These are phyloP conservation scores for Xylaria palmicola DNA, from an alignment of 495 filamentous ascomycete species.

Conservation along the genomic window DNA sequence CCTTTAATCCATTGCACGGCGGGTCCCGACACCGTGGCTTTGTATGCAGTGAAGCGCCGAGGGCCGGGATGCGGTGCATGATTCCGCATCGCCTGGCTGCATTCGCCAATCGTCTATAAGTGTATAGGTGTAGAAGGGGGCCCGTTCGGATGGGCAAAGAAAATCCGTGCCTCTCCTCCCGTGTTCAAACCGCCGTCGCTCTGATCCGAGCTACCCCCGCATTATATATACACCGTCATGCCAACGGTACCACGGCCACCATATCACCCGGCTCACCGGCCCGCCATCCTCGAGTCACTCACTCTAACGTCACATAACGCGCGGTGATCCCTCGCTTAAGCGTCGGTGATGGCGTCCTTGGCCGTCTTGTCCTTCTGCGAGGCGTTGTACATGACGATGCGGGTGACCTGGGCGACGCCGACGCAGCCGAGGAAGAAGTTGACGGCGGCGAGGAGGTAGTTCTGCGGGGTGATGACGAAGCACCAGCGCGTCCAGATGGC, in stretches of 20 bases:
- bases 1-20: no score
- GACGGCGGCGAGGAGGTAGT: constrained; percentile 86
- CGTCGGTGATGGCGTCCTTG: constrained; percentile 35
- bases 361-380: constrained; percentile 55
- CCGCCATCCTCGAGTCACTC: no score
- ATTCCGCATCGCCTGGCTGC: not conserved
- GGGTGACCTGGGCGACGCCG: constrained; percentile 74
- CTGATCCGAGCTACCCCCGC: not conserved
- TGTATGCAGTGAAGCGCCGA: not conserved
- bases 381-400: constrained; percentile 69
- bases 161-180: not conserved
- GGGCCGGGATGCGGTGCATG: constrained; percentile 2
- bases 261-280: no score
- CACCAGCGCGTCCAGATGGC: constrained; percentile 99
- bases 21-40: no score
- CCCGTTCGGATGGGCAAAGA: no score
- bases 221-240: not conserved
- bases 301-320: no score
- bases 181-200: not conserved
- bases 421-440: constrained; percentile 97
- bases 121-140: not conserved
- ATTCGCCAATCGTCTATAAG: constrained; percentile 1
- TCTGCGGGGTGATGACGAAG: constrained; percentile 90
- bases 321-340: no score
- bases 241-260: no score